These are phyloP conservation scores for Geosmithia morbida DNA, from an alignment of 2,329 filamentous ascomycete species.

Conservation along the genomic window DNA sequence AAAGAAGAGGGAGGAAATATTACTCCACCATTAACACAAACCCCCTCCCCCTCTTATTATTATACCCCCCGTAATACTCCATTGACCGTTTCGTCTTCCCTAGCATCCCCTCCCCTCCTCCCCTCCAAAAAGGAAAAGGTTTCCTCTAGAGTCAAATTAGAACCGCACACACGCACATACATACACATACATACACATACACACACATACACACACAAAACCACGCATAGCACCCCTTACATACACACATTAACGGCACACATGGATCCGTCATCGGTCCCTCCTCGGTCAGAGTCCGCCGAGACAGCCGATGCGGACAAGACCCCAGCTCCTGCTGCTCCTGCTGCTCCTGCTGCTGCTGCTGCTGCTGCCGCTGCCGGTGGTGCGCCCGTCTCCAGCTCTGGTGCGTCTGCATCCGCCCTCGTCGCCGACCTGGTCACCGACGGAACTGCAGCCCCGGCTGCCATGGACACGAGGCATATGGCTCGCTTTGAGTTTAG, in stretches of 20 bases:
- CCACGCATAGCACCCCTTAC: not conserved
- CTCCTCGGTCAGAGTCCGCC: conserved; percentile 9
- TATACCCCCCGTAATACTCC: too few species aligned
- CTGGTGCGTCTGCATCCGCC: not conserved
- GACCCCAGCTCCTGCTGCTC: not conserved
- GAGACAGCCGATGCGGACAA: conserved; percentile 4
- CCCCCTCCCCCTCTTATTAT: too few species aligned
- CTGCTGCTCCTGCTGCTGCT: not conserved
- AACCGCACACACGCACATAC: not conserved
- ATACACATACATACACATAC: not conserved
- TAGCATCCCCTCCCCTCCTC: too few species aligned
- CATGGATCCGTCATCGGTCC: conserved; percentile 1
- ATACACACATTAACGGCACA: not conserved
- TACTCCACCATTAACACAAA: too few species aligned
- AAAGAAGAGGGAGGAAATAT: too few species aligned
- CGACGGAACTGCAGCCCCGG: not conserved
- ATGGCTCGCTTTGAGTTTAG: conserved; percentile 73
- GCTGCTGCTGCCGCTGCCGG: not conserved
- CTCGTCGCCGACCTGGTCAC: not conserved
- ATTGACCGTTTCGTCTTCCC: too few species aligned
- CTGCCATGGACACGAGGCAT: conserved; percentile 18
- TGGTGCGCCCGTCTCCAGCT: conserved; percentile 1
- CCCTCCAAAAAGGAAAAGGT: not conserved
- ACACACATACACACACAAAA: not conserved
- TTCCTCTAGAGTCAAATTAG: not conserved